Percentiles rank a stretch among this genome's conserved stretches.
phyloP scores from a whole-genome alignment of 169 alveolate species.

The Plasmodium adleri region DNA sequence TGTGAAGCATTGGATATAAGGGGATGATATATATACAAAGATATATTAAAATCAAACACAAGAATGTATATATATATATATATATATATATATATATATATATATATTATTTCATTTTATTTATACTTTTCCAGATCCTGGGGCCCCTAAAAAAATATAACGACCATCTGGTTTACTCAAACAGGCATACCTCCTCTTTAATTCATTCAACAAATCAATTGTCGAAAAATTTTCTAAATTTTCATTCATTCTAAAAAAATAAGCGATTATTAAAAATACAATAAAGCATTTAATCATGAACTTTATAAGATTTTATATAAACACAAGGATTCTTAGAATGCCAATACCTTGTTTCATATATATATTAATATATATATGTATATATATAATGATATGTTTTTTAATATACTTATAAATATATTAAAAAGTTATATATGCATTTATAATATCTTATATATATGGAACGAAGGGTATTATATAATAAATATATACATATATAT shows the following conservation, averaged over 20 bases:
- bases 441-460: not conserved
- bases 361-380: not conserved
- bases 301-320: not conserved
- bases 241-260: constrained; percentile 32
- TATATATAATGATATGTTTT: constrained; percentile 8
- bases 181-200: constrained; percentile 83
- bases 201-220: constrained; percentile 80
- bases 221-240: constrained; percentile 81
- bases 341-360: constrained; percentile 3
- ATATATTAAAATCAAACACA: too few relatives aligned
- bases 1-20: too few relatives aligned
- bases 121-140: constrained; percentile 89
- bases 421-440: not conserved
- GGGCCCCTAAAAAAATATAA: constrained; percentile 85
- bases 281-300: constrained; percentile 32
- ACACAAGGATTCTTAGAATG: not conserved
- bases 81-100: constrained; percentile 4
- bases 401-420: not conserved
- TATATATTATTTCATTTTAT: constrained; percentile 2
- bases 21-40: too few relatives aligned
- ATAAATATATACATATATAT: not conserved
- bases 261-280: constrained; percentile 17
- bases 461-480: not conserved
- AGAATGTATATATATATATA: not conserved
- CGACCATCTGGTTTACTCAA: constrained; percentile 85